These are phyloP conservation scores for Vinca minor DNA, from an alignment of 257 asterid species.

Conservation along the genomic window DNA sequence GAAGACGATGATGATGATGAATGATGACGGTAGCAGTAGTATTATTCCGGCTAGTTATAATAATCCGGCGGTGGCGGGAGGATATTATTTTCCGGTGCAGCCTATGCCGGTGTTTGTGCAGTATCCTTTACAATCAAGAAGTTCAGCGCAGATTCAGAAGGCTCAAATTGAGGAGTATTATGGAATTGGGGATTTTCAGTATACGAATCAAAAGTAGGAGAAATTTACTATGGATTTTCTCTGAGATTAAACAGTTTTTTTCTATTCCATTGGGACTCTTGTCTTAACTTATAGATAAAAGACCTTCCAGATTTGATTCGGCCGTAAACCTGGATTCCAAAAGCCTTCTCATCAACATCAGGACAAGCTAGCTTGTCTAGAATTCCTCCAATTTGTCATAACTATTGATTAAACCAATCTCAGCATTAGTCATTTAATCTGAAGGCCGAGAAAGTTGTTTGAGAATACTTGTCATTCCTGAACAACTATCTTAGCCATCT, in stretches of 20 bases:
- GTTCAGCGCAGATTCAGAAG: background rate
- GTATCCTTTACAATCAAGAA: constrained; percentile 1
- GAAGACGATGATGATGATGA: constrained; percentile 1
- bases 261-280: too few species aligned
- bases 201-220: background rate
- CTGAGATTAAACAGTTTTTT: too few species aligned
- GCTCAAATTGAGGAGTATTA: constrained; percentile 1
- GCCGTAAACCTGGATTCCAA: background rate
- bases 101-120: constrained; percentile 1
- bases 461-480: too few species aligned
- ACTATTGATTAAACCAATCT: too few species aligned
- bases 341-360: background rate
- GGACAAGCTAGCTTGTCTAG: background rate
- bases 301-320: background rate
- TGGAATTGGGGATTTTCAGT: background rate
- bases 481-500: too few species aligned
- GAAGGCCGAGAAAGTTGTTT: too few species aligned
- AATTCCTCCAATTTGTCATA: background rate
- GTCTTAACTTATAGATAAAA: too few species aligned
- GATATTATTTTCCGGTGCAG: constrained; percentile 12
- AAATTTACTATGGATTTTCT: too few species aligned
- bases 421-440: too few species aligned
- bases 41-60: background rate
- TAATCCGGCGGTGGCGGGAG: background rate
- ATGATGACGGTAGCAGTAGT: background rate